Percentiles rank a stretch among this genome's conserved stretches.
Conservation (phyloP, 1,284 basidiomycete genomes). For the Irpex lacteus region DNA sequence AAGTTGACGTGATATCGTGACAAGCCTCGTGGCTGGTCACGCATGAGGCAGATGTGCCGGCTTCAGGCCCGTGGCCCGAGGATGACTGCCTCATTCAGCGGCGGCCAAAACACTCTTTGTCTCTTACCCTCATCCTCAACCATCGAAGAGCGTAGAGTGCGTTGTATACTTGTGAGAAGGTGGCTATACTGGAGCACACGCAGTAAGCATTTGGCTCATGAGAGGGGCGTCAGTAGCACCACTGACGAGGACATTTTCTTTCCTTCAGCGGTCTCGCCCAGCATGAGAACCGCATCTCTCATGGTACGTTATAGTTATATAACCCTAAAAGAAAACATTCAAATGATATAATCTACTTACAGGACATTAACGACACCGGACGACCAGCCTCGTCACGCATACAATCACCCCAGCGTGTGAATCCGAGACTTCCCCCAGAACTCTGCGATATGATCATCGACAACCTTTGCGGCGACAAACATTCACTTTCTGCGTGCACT, state of each 20-base stretch:
- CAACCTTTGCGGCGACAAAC: constrained; percentile 7
- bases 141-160: background rate
- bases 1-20: background rate
- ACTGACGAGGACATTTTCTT: too few species aligned
- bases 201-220: too few species aligned
- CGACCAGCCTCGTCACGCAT: background rate
- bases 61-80: too few species aligned
- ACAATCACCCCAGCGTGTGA: background rate
- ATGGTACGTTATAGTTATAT: too few species aligned
- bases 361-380: background rate
- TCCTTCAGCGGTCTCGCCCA: background rate
- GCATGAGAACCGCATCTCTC: background rate
- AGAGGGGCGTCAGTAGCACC: too few species aligned
- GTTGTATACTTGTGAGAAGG: too few species aligned
- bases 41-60: background rate
- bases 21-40: background rate
- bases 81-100: background rate
- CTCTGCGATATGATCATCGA: constrained; percentile 16
- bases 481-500: constrained; percentile 5
- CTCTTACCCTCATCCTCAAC: background rate
- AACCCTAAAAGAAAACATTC: too few species aligned
- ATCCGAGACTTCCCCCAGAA: constrained; percentile 12
- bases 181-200: too few species aligned
- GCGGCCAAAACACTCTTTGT: background rate
- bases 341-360: too few species aligned